phyloP scores from a whole-genome alignment of 2,329 filamentous ascomycete species.

The Colletotrichum sp. region DNA sequence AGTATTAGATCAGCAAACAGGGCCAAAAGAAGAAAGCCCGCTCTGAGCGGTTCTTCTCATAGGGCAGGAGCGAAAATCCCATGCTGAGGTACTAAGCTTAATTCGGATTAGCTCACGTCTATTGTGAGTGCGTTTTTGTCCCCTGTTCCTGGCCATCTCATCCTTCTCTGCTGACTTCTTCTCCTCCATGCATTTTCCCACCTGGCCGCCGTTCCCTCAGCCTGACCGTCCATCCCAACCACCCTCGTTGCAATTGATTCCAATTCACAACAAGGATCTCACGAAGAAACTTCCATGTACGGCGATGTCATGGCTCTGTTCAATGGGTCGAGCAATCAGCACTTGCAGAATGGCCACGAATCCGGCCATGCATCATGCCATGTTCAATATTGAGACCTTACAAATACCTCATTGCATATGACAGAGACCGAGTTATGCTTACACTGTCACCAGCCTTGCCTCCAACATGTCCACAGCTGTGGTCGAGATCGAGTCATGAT shows the following conservation, averaged over 20 bases:
- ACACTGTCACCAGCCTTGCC: background rate
- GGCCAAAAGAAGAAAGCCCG: background rate
- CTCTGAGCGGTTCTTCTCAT: background rate
- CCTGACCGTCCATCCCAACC: background rate
- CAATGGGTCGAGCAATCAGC: background rate
- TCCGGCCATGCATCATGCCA: background rate
- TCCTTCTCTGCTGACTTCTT: slow-evolving; percentile 7
- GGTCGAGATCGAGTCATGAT: background rate
- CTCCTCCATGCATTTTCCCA: background rate
- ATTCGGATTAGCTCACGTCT: background rate
- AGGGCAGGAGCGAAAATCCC: background rate
- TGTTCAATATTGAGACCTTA: background rate
- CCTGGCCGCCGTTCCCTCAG: background rate
- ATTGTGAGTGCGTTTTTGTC: background rate
- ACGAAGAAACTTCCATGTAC: background rate
- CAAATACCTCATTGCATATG: background rate
- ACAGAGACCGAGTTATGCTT: background rate
- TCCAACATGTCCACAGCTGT: background rate
- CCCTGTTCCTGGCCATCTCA: slow-evolving; percentile 11
- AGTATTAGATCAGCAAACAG: background rate
- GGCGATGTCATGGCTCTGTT: background rate
- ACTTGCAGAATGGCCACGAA: background rate
- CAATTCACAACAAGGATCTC: background rate
- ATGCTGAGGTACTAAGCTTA: background rate
- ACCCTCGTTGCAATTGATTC: background rate